Evolutionary conservation across 1,284 basidiomycete species (phyloP).

Genomic region (Fomes fomentarius): DNA sequence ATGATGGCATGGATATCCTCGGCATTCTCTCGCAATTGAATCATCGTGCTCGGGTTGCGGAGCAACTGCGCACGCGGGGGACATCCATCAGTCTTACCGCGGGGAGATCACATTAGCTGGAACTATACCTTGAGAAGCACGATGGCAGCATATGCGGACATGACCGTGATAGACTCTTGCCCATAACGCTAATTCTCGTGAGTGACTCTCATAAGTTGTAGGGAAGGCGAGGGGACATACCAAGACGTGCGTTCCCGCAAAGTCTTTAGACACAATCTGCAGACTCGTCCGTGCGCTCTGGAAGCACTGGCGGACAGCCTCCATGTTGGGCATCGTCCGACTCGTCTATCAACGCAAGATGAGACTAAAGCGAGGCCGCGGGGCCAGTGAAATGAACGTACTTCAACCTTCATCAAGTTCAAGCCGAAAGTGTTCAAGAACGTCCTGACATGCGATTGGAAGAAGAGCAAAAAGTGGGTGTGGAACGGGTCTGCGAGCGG

Average conservation of each 20-base stretch:
- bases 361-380: too few species aligned
- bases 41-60: slow-evolving; percentile 57
- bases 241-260: slow-evolving; percentile 73
- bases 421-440: slow-evolving; percentile 84
- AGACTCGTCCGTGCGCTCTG: slow-evolving; percentile 71
- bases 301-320: slow-evolving; percentile 72
- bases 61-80: slow-evolving; percentile 51
- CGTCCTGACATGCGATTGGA: slow-evolving; percentile 74
- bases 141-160: slow-evolving; percentile 83
- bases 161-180: slow-evolving; percentile 79
- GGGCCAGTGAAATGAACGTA: too few species aligned
- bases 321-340: slow-evolving; percentile 59
- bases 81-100: neutral
- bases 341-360: slow-evolving; percentile 28
- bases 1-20: slow-evolving; percentile 67
- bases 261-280: slow-evolving; percentile 71
- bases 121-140: slow-evolving; percentile 66
- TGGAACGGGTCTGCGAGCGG: slow-evolving; percentile 68
- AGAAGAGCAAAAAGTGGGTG: slow-evolving; percentile 69
- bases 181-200: slow-evolving; percentile 62
- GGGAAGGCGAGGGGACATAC: slow-evolving; percentile 44
- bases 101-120: neutral
- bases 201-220: neutral
- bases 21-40: slow-evolving; percentile 59
- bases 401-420: slow-evolving; percentile 59